Conservation (phyloP, 108 stramenopile genomes). For the Nitzschia sp. region DNA sequence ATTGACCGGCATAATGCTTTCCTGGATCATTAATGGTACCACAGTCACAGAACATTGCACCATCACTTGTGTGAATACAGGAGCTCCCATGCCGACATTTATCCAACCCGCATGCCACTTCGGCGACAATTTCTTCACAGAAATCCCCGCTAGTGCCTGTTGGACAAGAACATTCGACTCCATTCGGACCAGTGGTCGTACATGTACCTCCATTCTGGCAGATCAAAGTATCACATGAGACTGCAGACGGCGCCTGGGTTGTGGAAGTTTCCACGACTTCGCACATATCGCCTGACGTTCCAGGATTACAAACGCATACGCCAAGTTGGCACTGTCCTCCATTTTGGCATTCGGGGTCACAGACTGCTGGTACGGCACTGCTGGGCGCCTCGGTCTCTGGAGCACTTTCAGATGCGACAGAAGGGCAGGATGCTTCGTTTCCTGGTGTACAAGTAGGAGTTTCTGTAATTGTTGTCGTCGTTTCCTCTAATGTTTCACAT, state of each 20-base stretch:
- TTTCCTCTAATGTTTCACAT: conserved; percentile 14
- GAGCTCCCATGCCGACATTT: conserved; percentile 25
- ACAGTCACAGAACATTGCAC: conserved; percentile 16
- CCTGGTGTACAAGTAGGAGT: not conserved
- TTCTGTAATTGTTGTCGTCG: not conserved
- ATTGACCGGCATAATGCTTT: conserved; percentile 12
- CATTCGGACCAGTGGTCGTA: not conserved
- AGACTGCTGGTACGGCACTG: not conserved
- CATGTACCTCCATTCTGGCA: conserved; percentile 14
- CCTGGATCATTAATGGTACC: conserved; percentile 3
- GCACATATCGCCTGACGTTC: conserved; percentile 5
- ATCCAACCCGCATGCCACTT: conserved; percentile 8
- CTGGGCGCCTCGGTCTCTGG: not conserved
- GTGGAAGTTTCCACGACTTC: not conserved
- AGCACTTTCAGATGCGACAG: no score
- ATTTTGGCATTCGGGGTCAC: conserved; percentile 3
- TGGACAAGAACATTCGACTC: conserved; percentile 12
- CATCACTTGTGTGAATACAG: conserved; percentile 6
- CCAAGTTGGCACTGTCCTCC: not conserved
- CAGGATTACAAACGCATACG: not conserved
- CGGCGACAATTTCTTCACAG: conserved; percentile 14
- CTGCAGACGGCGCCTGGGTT: not conserved
- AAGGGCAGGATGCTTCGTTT: not conserved
- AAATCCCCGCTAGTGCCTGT: conserved; percentile 8
- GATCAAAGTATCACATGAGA: not conserved